These are phyloP conservation scores for Diaporthe velutina DNA, from an alignment of 2,329 filamentous ascomycete species.

Conservation along the genomic window DNA sequence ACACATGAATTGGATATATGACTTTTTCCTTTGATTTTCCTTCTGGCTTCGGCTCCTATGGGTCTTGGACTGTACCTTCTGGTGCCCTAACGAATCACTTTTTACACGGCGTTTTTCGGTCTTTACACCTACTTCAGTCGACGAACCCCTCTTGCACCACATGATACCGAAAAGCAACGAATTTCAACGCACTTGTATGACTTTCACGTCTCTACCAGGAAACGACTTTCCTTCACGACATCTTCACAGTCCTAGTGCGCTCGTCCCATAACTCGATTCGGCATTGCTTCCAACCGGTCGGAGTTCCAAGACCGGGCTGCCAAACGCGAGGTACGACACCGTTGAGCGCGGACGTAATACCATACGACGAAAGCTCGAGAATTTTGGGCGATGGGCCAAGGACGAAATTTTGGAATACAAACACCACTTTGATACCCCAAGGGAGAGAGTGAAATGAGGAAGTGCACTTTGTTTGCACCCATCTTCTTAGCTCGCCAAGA, in stretches of 20 bases:
- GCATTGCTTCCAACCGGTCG: not conserved
- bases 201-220: conserved; percentile 14
- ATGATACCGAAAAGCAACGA: conserved; percentile 24
- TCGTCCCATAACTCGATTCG: not conserved
- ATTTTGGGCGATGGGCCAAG: not conserved
- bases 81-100: conserved; percentile 7
- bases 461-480: not conserved
- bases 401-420: conserved; percentile 19
- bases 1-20: conserved; percentile 17
- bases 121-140: conserved; percentile 25
- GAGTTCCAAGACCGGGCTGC: not conserved
- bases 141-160: not conserved
- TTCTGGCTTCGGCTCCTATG: not conserved
- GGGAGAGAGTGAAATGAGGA: not conserved
- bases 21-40: not conserved
- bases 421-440: conserved; percentile 29
- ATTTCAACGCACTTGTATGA: conserved; percentile 25
- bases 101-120: conserved; percentile 22
- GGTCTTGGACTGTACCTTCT: not conserved
- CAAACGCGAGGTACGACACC: not conserved
- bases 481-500: not conserved
- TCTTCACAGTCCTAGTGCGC: not conserved
- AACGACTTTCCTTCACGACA: conserved; percentile 12
- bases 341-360: conserved; percentile 8
- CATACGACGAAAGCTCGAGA: not conserved